Evolutionary conservation across 148 eudicot species (phyloP).

Genomic region (Vaccinium myrtillus): DNA sequence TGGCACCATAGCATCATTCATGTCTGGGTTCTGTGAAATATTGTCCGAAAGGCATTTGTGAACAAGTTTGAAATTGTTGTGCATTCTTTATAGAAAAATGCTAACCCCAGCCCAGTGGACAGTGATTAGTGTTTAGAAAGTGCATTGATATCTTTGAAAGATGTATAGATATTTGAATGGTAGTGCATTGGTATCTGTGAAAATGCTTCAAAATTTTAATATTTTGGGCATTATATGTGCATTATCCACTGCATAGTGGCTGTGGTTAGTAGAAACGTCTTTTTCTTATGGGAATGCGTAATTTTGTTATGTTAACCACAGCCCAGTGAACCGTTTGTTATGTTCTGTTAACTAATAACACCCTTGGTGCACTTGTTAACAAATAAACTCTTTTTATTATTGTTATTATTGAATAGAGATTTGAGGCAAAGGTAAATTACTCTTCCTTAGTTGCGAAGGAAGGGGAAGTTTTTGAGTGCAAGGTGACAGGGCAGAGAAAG

Average conservation of each 20-base stretch:
- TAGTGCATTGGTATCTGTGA: too few species aligned
- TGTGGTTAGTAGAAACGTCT: not conserved
- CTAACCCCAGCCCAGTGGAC: too few species aligned
- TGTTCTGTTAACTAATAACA: not conserved
- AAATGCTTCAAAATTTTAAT: too few species aligned
- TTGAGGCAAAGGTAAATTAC: constrained; percentile 8
- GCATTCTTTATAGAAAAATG: not conserved
- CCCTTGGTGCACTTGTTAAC: not conserved
- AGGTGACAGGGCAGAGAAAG: constrained; percentile 30
- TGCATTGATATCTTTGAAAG: too few species aligned
- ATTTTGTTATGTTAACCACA: too few species aligned
- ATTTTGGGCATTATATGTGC: not conserved
- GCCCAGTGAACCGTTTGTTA: not conserved
- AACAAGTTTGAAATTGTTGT: not conserved
- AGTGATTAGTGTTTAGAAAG: too few species aligned
- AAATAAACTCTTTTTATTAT: not conserved
- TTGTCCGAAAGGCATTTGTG: not conserved
- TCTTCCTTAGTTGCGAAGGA: constrained; percentile 55
- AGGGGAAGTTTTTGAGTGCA: constrained; percentile 20
- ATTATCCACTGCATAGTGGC: not conserved
- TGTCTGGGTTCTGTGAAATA: not conserved
- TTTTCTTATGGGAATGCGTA: not conserved
- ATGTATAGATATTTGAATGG: too few species aligned
- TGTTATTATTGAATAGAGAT: not conserved
- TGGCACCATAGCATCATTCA: not conserved